A percentile compares a stretch with the other conserved stretches of the same genome.
Conservation (phyloP, 768 basidiomycete species). For the Bullera alba region DNA sequence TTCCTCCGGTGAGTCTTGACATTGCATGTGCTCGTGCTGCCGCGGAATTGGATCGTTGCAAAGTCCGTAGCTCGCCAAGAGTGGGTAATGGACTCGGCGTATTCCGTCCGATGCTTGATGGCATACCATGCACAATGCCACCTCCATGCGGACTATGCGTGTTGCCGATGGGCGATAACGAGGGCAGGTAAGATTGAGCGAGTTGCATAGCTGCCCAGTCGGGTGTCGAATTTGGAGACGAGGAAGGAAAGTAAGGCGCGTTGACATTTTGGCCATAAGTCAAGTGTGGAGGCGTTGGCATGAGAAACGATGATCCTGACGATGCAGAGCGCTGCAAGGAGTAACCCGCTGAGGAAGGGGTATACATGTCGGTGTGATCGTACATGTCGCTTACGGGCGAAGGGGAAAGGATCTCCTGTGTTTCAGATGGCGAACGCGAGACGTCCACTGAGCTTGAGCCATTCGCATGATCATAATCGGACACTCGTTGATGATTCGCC, state of each 20-base stretch:
- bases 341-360: not conserved
- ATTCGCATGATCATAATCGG: no score
- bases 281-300: conserved; percentile 14
- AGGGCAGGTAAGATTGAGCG: conserved; percentile 32
- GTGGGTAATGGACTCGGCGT: conserved; percentile 63
- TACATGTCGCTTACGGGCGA: conserved; percentile 18
- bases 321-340: conserved; percentile 28
- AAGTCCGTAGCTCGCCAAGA: conserved; percentile 64
- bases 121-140: not conserved
- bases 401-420: conserved; percentile 32
- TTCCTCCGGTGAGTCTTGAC: conserved; percentile 74
- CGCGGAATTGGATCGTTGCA: conserved; percentile 84
- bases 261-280: conserved; percentile 8
- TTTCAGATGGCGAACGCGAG: conserved; percentile 3
- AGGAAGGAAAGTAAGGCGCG: conserved; percentile 7
- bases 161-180: conserved; percentile 22
- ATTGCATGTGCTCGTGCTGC: conserved; percentile 72
- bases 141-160: conserved; percentile 9
- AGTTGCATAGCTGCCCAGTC: conserved; percentile 38
- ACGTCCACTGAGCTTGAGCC: no score
- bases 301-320: conserved; percentile 22
- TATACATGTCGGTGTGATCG: conserved; percentile 14
- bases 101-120: conserved; percentile 46
- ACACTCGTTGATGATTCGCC: no score
- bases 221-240: not conserved